These are phyloP conservation scores for Aspergillus sp. DNA, from an alignment of 2,329 filamentous ascomycete genomes.

Conservation along the genomic window DNA sequence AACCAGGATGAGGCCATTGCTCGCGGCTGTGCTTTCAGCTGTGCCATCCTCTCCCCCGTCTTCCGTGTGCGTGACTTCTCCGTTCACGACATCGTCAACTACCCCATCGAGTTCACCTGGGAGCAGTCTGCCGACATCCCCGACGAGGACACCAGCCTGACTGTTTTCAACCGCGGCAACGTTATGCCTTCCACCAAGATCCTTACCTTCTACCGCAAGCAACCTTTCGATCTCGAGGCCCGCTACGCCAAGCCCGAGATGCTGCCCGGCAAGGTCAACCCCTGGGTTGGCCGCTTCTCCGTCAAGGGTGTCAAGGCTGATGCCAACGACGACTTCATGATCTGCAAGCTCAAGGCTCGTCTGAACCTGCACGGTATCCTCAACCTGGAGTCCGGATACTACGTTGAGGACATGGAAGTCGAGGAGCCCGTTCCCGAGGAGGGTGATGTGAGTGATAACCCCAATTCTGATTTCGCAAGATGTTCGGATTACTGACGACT, in stretches of 20 bases:
- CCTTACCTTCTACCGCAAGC: constrained; percentile 97
- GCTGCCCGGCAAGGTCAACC: constrained; percentile 84
- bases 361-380: constrained; percentile 95
- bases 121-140: constrained; percentile 98
- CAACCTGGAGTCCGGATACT: constrained; percentile 96
- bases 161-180: constrained; percentile 96
- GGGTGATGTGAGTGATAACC: constrained; percentile 49
- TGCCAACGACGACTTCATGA: constrained; percentile 96
- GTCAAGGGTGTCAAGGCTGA: constrained; percentile 97
- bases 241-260: constrained; percentile 84
- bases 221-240: constrained; percentile 94
- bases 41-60: constrained; percentile 92
- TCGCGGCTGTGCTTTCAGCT: constrained; percentile 94
- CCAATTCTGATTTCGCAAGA: neutral
- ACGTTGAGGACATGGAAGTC: constrained; percentile 95
- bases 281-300: constrained; percentile 96
- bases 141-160: constrained; percentile 95
- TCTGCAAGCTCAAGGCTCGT: constrained; percentile 98
- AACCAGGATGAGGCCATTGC: constrained; percentile 98
- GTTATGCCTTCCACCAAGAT: constrained; percentile 98
- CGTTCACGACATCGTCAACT: constrained; percentile 95
- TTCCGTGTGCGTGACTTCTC: constrained; percentile 99
- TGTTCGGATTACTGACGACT: constrained; percentile 21
- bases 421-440: constrained; percentile 88
- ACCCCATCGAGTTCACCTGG: constrained; percentile 98